A percentile compares a stretch with the other conserved stretches of the same genome.
These are phyloP conservation scores for Zymoseptoria crescenta DNA, from an alignment of 2,329 filamentous ascomycete genomes.

Conservation along the genomic window DNA sequence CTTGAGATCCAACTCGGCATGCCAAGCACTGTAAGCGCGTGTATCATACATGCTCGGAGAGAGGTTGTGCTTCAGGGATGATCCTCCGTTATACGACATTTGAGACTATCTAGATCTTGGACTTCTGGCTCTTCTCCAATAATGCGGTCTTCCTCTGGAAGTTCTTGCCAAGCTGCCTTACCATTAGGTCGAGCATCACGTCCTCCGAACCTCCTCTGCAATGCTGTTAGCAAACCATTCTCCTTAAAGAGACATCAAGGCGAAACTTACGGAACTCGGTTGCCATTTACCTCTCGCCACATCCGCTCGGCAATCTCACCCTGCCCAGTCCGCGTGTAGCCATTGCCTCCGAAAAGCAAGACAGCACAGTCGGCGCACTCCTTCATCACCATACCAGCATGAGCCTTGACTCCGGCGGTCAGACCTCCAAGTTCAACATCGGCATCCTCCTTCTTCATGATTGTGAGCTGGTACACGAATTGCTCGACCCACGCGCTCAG, in stretches of 20 bases:
- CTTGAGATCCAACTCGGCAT: background rate
- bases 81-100: background rate
- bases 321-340: conserved; percentile 55
- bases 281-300: conserved; percentile 31
- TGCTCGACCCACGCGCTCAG: conserved; percentile 67
- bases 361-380: conserved; percentile 63
- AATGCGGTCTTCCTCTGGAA: conserved; percentile 52
- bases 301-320: conserved; percentile 63
- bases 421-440: conserved; percentile 61
- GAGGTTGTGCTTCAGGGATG: background rate
- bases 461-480: conserved; percentile 60
- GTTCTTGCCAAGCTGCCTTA: conserved; percentile 64
- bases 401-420: conserved; percentile 65
- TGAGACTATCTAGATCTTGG: conserved; percentile 4
- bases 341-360: conserved; percentile 66
- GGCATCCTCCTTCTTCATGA: conserved; percentile 51
- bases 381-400: conserved; percentile 62
- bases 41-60: background rate
- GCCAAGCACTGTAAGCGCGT: background rate
- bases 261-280: conserved; percentile 23
- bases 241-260: background rate
- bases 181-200: conserved; percentile 61
- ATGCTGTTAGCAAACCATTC: conserved; percentile 6
- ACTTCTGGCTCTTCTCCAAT: conserved; percentile 33
- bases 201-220: conserved; percentile 58